Conservation (phyloP, 2,329 filamentous ascomycete genomes). For the Ophiostoma montium region DNA sequence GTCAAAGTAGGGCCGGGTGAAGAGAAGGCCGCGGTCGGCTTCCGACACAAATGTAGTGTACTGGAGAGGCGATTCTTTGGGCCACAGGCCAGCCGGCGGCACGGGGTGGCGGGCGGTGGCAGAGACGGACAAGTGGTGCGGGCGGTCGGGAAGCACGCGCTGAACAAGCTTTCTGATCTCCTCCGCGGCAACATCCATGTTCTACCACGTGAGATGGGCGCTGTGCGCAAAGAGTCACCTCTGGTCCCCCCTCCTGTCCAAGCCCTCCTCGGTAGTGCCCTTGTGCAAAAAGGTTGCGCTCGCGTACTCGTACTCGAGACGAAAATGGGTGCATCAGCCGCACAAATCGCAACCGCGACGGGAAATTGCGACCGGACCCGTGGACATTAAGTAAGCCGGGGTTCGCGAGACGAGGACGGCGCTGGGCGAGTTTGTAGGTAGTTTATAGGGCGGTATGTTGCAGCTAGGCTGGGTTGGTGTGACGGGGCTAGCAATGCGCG, state of each 20-base stretch:
- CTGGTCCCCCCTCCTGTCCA: conserved; percentile 1
- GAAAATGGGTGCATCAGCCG: conserved; percentile 2
- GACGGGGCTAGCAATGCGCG: too few species aligned
- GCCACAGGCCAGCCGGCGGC: conserved; percentile 29
- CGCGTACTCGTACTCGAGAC: neutral
- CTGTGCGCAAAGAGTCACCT: neutral
- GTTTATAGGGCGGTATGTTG: too few species aligned
- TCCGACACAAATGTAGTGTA: conserved; percentile 44
- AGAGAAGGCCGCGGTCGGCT: conserved; percentile 41
- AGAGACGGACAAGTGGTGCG: conserved; percentile 36
- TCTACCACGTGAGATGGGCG: neutral
- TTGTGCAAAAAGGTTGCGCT: neutral
- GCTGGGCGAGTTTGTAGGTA: neutral
- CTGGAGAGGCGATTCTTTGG: conserved; percentile 32
- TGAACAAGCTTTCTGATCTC: conserved; percentile 15
- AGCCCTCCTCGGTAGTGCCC: neutral
- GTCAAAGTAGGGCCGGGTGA: conserved; percentile 43
- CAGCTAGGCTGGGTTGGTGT: too few species aligned
- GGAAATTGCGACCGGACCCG: neutral
- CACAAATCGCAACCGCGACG: conserved; percentile 5
- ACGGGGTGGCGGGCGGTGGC: conserved; percentile 33
- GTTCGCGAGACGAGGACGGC: neutral
- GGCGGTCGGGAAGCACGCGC: conserved; percentile 14
- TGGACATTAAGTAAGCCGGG: conserved; percentile 3
- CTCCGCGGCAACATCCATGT: conserved; percentile 16